A percentile compares a stretch with the other conserved stretches of the same genome.
Evolutionary conservation across 2,329 filamentous ascomycete genomes (phyloP).

Genomic region (Fusarium denticulatum): DNA sequence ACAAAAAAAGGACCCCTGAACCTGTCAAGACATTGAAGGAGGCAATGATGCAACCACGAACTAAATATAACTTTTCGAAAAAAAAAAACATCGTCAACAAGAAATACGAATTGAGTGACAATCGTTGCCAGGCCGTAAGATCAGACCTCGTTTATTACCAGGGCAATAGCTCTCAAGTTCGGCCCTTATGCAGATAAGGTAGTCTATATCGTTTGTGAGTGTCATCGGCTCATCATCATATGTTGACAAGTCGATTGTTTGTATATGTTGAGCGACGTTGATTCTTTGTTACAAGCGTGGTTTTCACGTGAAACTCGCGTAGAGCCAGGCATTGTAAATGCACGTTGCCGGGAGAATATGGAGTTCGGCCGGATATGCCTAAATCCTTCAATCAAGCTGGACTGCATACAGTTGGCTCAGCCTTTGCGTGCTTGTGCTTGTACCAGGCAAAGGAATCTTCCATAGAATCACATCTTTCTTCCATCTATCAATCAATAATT

Average conservation of each 20-base stretch:
- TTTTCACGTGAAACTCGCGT: neutral
- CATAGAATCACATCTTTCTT: neutral
- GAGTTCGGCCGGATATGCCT: neutral
- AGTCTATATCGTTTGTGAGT: neutral
- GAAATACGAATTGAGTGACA: neutral
- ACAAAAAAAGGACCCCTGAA: conserved; percentile 11
- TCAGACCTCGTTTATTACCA: neutral
- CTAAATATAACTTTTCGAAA: neutral
- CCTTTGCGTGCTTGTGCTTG: neutral
- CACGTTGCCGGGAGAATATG: neutral
- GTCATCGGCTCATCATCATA: neutral
- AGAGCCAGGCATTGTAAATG: neutral
- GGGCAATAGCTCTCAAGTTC: neutral
- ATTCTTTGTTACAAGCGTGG: neutral
- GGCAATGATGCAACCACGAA: conserved; percentile 14
- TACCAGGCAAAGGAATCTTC: neutral
- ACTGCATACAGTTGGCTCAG: neutral
- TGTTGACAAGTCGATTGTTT: neutral
- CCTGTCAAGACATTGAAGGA: conserved; percentile 8
- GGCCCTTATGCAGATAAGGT: neutral
- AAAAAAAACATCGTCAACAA: neutral
- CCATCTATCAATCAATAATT: neutral
- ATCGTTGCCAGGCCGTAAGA: neutral
- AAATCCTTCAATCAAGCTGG: neutral
- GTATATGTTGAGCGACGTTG: neutral